phyloP scores from a whole-genome alignment of 306 rosid species.

The Fagus sylvatica region DNA sequence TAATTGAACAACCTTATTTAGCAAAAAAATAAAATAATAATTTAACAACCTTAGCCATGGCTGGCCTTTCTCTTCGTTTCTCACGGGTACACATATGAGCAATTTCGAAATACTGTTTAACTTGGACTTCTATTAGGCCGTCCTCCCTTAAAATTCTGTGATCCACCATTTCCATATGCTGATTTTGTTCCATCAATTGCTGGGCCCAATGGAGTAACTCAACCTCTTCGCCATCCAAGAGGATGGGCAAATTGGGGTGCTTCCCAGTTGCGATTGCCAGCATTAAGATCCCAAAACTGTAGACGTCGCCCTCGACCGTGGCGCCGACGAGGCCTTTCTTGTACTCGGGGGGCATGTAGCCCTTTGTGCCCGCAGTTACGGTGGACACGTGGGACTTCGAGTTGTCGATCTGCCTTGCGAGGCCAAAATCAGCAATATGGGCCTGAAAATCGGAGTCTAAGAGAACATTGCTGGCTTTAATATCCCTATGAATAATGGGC shows the following conservation, averaged over 20 bases:
- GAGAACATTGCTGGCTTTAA: conserved; percentile 74
- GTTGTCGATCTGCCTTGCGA: conserved; percentile 58
- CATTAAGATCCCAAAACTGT: conserved; percentile 82
- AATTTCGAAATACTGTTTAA: conserved; percentile 60
- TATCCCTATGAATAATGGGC: conserved; percentile 71
- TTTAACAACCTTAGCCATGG: conserved; percentile 41
- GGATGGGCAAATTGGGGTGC: conserved; percentile 58
- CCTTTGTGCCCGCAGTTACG: conserved; percentile 76
- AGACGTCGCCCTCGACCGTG: conserved; percentile 68
- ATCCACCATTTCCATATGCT: conserved; percentile 64
- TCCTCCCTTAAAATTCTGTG: conserved; percentile 40
- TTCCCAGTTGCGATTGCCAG: conserved; percentile 56
- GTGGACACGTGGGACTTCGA: conserved; percentile 70
- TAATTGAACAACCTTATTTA: conserved; percentile 22
- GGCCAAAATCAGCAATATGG: conserved; percentile 88
- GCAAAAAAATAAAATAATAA: too few relatives aligned
- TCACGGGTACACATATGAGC: conserved; percentile 61
- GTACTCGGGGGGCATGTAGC: conserved; percentile 94
- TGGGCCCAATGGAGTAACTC: conserved; percentile 71
- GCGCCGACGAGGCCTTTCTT: conserved; percentile 55
- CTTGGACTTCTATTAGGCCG: conserved; percentile 42
- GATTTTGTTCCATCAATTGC: conserved; percentile 44
- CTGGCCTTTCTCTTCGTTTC: conserved; percentile 49
- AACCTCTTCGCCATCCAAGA: conserved; percentile 29
- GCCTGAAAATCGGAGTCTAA: conserved; percentile 64